Base-by-base conservation (phyloP, 208 protist genomes). In the Trypanosomatidae sp. region DNA sequence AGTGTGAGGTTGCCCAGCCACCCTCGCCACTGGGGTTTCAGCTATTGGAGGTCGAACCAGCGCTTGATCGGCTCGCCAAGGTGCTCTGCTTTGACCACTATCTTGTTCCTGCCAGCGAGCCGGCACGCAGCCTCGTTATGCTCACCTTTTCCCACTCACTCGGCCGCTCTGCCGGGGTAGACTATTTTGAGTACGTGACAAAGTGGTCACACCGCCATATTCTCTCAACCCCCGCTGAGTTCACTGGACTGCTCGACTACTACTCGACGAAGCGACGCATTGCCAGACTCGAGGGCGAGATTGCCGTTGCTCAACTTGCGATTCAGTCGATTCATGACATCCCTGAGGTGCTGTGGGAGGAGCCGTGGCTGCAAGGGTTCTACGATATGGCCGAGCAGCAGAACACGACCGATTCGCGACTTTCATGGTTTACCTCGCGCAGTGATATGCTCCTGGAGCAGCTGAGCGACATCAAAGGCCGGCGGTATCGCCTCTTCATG, bases 11-110 rank as follows among this genome's bases (percentile, higher is more conserved):
- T 0, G 46, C 46, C 17, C 25, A 12, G 49, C 15, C 12, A 15
- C 17, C 47, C 33, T 52, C 30, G 1, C 56, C 47, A 33, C 50
- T 74, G 1, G 58, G 65, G 46, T 69, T 68, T 39, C 65, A 55
- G 53, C 69, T 62, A 0, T 13, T 65, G 0, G 74, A 39, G 43
- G 70, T 78, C 60, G 69, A 82, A 43, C 79, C 82, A 25, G 77
- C 82, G n/a, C 78, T 91, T 8, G 74, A 77, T 69, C 77, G 82
- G 1, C 89, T 94, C 60, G 67, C 79, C 10, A 83, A 85, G 53
- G 43, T 83, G 67, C 77, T 94, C 22, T 90, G 84, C 76, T 94
- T 90, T 70, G 89, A 94, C 50, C 89, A 94, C 64, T 94, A 90
- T 68, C 77, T 90, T 33, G 77, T 94, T 36, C 89, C 89, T 0